Percentiles rank a stretch among this genome's conserved stretches.
phyloP scores from a whole-genome alignment of 306 rosid genomes.

The Fagus crenata region DNA sequence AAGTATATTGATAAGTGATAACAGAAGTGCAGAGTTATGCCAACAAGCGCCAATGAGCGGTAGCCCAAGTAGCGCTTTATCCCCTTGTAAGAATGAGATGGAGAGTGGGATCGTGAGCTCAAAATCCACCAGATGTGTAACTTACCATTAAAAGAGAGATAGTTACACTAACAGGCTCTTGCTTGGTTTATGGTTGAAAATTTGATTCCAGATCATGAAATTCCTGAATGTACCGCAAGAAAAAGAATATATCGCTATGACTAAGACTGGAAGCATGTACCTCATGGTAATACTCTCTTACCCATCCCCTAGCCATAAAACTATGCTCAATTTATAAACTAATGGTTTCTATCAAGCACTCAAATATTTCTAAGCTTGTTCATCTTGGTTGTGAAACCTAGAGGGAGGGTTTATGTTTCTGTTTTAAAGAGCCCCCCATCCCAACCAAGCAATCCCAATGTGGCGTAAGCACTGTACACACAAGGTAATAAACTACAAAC shows the following conservation, averaged over 20 bases:
- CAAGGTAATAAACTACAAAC: neutral
- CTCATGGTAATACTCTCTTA: neutral
- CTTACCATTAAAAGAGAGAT: too few relatives aligned
- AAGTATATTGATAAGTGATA: neutral
- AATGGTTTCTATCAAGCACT: neutral
- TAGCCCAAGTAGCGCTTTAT: too few relatives aligned
- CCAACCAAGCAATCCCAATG: neutral
- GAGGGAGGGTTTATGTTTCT: neutral
- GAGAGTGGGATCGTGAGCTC: too few relatives aligned
- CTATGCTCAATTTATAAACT: neutral
- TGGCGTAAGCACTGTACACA: neutral
- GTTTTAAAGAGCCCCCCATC: neutral
- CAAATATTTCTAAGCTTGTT: neutral
- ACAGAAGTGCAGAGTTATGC: neutral
- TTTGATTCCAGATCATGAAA: neutral
- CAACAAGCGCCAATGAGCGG: neutral
- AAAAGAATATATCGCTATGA: neutral
- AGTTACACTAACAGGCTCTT: neutral
- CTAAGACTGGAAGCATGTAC: neutral
- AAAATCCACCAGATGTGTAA: too few relatives aligned
- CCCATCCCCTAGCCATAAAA: neutral
- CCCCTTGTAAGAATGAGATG: too few relatives aligned
- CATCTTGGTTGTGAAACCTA: neutral
- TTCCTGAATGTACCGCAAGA: neutral
- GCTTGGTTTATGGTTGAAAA: constrained; percentile 1